Percentiles rank a stretch among this genome's conserved stretches.
phyloP scores from a whole-genome alignment of 164 flowering plant genomes.

The Houttuynia cordata region DNA sequence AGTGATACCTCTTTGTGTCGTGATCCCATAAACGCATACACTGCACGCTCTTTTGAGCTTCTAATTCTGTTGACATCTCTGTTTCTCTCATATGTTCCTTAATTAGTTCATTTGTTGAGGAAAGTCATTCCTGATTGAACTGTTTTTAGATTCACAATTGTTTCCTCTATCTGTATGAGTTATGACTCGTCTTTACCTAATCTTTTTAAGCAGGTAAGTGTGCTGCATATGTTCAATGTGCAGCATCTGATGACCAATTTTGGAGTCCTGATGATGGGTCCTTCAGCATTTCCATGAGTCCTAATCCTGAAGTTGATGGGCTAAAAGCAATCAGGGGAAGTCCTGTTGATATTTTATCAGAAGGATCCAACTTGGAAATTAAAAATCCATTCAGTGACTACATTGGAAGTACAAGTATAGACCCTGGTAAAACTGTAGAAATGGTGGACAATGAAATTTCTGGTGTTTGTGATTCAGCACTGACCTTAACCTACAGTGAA shows the following conservation, averaged over 20 bases:
- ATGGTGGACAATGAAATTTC: too few relatives aligned
- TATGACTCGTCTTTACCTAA: not conserved
- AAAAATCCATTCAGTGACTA: not conserved
- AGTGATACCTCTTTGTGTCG: too few relatives aligned
- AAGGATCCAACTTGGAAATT: not conserved
- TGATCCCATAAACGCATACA: not conserved
- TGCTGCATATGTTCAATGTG: not conserved
- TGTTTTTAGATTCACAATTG: not conserved
- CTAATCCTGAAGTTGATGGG: not conserved
- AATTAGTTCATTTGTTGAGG: not conserved
- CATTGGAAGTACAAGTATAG: not conserved
- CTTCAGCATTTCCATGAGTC: too few relatives aligned
- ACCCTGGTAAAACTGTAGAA: not conserved
- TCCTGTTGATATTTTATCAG: not conserved
- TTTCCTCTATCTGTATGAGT: not conserved
- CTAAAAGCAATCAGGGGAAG: not conserved
- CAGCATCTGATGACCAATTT: slow-evolving; percentile 5
- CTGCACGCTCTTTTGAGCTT: not conserved
- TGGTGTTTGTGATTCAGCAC: too few relatives aligned
- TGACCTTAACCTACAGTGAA: too few relatives aligned
- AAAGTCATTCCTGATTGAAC: not conserved
- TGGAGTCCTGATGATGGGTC: slow-evolving; percentile 9
- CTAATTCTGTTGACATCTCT: not conserved
- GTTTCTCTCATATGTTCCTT: not conserved
- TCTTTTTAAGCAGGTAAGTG: slow-evolving; percentile 11